Evolutionary conservation across 495 filamentous ascomycete species (phyloP).

Genomic region (Cenococcum geophilum): DNA sequence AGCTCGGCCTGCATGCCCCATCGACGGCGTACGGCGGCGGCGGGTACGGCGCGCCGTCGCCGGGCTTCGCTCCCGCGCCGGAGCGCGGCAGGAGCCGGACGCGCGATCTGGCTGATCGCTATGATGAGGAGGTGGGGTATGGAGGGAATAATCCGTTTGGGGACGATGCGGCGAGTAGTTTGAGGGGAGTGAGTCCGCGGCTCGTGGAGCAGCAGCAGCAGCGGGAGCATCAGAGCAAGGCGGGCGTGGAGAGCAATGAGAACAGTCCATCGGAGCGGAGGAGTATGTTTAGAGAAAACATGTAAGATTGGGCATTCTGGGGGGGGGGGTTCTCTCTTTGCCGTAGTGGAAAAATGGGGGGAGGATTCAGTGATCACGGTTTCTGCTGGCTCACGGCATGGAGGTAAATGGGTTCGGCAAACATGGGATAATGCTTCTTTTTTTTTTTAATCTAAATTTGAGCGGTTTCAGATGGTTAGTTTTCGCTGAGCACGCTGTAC

Average conservation of each 20-base stretch:
- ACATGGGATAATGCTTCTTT: not conserved
- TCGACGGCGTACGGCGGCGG: constrained; percentile 27
- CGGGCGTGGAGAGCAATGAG: constrained; percentile 35
- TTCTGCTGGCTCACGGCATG: no score
- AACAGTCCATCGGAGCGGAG: constrained; percentile 48
- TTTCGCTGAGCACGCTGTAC: not conserved
- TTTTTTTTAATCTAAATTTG: constrained; percentile 2
- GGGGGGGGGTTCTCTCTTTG: not conserved
- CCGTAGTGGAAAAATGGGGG: not conserved
- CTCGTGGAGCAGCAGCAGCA: constrained; percentile 31
- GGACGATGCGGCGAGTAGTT: constrained; percentile 36
- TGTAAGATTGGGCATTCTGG: constrained; percentile 23
- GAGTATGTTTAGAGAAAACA: constrained; percentile 53
- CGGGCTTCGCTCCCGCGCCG: constrained; percentile 3
- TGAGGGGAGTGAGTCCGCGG: constrained; percentile 40
- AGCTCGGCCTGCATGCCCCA: constrained; percentile 45
- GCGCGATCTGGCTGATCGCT: constrained; percentile 35
- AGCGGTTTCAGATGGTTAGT: not conserved
- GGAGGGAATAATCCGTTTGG: constrained; percentile 37
- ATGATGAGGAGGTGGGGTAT: constrained; percentile 35
- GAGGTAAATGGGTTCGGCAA: no score
- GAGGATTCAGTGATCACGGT: not conserved
- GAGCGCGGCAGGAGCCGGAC: constrained; percentile 33
- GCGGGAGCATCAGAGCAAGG: constrained; percentile 32
- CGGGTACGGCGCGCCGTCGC: constrained; percentile 29